These are phyloP conservation scores for Lachnellula subtilissima DNA, from an alignment of 2,329 filamentous ascomycete species.

Conservation along the genomic window DNA sequence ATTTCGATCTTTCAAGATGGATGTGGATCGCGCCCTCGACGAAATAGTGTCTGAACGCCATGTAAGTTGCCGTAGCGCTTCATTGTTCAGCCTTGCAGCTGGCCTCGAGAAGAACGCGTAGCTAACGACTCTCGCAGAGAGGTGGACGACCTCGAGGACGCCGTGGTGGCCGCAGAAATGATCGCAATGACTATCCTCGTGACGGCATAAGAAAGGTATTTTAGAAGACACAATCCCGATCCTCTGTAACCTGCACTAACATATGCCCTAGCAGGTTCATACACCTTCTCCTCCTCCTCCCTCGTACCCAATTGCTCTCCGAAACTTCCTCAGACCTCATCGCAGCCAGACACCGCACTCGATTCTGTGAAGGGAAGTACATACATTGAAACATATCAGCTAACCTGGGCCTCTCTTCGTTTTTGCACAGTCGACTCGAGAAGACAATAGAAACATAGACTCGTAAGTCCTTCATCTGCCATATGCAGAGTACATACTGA, in stretches of 20 bases:
- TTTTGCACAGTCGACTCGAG: constrained; percentile 54
- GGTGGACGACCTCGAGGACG: constrained; percentile 28
- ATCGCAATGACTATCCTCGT: constrained; percentile 54
- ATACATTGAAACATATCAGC: constrained; percentile 40
- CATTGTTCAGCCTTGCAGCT: constrained; percentile 24
- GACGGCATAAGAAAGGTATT: constrained; percentile 87
- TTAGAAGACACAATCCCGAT: neutral
- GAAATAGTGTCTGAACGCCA: constrained; percentile 59
- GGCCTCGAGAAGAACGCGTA: constrained; percentile 3
- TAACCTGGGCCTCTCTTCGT: constrained; percentile 39
- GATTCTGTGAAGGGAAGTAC: constrained; percentile 33
- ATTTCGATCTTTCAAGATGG: constrained; percentile 26
- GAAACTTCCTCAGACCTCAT: constrained; percentile 34
- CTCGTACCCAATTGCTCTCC: constrained; percentile 27
- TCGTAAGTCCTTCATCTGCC: constrained; percentile 46
- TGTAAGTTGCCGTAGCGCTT: constrained; percentile 36
- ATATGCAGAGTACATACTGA: neutral
- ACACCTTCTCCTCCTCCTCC: constrained; percentile 34
- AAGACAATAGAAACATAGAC: constrained; percentile 62
- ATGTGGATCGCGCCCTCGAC: constrained; percentile 58
- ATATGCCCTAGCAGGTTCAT: constrained; percentile 28
- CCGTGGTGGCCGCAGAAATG: constrained; percentile 30
- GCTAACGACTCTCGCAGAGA: constrained; percentile 24
- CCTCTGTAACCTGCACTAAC: neutral
- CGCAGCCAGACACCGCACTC: constrained; percentile 25